Percentiles rank a stretch among this genome's conserved stretches.
These are phyloP conservation scores for Nemania sp. DNA, from an alignment of 2,329 filamentous ascomycete species.

Conservation along the genomic window DNA sequence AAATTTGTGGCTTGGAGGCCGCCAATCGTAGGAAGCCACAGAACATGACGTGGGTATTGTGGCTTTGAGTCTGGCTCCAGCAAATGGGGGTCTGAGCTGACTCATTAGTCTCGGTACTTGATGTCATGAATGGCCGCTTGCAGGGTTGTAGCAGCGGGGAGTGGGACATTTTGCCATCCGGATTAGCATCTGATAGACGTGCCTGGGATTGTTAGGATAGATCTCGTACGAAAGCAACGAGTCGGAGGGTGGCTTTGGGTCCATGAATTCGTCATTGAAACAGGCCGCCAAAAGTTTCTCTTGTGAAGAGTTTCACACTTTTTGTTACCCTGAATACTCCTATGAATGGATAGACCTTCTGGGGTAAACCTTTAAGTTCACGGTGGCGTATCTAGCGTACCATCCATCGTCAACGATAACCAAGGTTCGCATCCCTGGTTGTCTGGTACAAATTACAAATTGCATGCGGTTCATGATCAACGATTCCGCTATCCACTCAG, in stretches of 20 bases:
- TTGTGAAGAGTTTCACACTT: background rate
- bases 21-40: too few relatives aligned
- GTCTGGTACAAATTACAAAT: background rate
- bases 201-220: background rate
- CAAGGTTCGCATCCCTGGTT: slow-evolving; percentile 6
- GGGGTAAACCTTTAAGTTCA: too few relatives aligned
- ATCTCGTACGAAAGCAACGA: background rate
- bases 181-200: slow-evolving; percentile 5
- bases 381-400: too few relatives aligned
- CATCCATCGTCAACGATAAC: background rate
- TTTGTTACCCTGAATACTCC: background rate
- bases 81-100: slow-evolving; percentile 23
- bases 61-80: slow-evolving; percentile 12
- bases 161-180: too few relatives aligned
- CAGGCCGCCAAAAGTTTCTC: background rate
- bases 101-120: slow-evolving; percentile 23
- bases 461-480: slow-evolving; percentile 18
- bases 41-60: slow-evolving; percentile 20
- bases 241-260: slow-evolving; percentile 16
- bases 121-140: slow-evolving; percentile 25
- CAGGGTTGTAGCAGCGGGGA: slow-evolving; percentile 3
- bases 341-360: too few relatives aligned
- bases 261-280: slow-evolving; percentile 23
- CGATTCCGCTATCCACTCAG: slow-evolving; percentile 11
- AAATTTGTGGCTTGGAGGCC: background rate